phyloP scores from a whole-genome alignment of 768 basidiomycete genomes.

The Chalciporus pseudorubinellus region DNA sequence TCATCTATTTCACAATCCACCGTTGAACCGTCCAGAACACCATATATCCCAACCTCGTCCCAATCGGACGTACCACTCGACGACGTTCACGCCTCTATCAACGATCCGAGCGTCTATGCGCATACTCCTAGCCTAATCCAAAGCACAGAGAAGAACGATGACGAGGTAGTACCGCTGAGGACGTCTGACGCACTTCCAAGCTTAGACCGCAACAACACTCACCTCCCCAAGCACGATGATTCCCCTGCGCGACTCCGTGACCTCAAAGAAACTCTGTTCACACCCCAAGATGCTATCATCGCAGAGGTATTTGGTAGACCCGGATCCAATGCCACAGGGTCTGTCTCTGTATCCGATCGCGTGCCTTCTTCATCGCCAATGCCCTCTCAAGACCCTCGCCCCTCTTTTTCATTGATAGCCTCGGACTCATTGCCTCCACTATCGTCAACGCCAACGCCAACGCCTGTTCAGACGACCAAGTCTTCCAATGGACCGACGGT shows the following conservation, averaged over 20 bases:
- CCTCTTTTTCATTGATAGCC: conserved; percentile 11
- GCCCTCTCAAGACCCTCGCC: conserved; percentile 7
- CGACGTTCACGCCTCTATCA: conserved; percentile 22
- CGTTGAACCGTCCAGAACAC: conserved; percentile 12
- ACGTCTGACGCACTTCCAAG: conserved; percentile 11
- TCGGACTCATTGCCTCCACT: conserved; percentile 15
- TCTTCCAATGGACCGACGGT: conserved; percentile 8
- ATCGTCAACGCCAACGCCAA: conserved; percentile 2
- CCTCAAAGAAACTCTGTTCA: conserved; percentile 26
- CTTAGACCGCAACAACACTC: conserved; percentile 4
- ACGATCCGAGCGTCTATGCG: conserved; percentile 25
- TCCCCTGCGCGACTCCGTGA: neutral
- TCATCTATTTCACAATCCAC: conserved; percentile 20
- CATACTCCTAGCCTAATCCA: conserved; percentile 17
- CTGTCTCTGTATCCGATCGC: conserved; percentile 3
- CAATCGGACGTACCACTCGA: conserved; percentile 22
- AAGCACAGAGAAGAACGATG: conserved; percentile 6
- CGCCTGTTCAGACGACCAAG: neutral
- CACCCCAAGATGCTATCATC: conserved; percentile 65
- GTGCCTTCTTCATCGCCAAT: neutral
- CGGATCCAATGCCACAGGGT: conserved; percentile 2
- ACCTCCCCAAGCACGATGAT: neutral
- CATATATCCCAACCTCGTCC: conserved; percentile 12
- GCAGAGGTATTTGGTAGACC: conserved; percentile 36
- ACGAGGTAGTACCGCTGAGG: conserved; percentile 4